Evolutionary conservation across 1,139 yeast genomes (phyloP).

Genomic region (Debaryomyces sp.): DNA sequence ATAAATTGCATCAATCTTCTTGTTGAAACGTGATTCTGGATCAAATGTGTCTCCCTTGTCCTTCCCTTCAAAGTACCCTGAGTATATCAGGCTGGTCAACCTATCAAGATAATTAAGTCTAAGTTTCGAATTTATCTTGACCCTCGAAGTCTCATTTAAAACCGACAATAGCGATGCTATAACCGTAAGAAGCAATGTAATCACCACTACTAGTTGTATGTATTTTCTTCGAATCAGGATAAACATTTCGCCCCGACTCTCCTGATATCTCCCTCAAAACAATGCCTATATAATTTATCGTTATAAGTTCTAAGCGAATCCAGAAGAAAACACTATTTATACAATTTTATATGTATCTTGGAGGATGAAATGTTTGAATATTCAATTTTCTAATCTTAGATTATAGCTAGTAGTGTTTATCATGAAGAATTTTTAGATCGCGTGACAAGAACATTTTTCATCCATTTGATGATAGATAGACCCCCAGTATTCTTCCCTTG

Average conservation of each 20-base stretch:
- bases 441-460: neutral
- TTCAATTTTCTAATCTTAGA: neutral
- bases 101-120: constrained; percentile 12
- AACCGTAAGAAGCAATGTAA: neutral
- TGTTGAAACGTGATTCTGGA: constrained; percentile 24
- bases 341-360: neutral
- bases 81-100: constrained; percentile 11
- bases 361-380: neutral
- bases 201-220: constrained; percentile 6
- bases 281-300: neutral
- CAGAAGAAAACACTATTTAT: neutral
- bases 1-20: constrained; percentile 20
- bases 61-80: constrained; percentile 2
- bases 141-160: constrained; percentile 1
- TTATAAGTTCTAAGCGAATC: neutral
- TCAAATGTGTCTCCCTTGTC: constrained; percentile 9
- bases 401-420: neutral
- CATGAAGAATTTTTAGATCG: neutral
- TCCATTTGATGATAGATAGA: neutral
- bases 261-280: neutral
- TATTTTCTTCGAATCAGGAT: constrained; percentile 9
- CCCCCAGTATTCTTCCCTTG: too few relatives aligned
- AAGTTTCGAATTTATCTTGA: neutral
- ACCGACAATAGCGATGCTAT: neutral
- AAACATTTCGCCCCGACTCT: constrained; percentile 4